Percentiles rank a stretch among this genome's conserved stretches.
Evolutionary conservation across 805 yeast genomes (phyloP).

Genomic region (Ogataea trehaloabstinens): DNA sequence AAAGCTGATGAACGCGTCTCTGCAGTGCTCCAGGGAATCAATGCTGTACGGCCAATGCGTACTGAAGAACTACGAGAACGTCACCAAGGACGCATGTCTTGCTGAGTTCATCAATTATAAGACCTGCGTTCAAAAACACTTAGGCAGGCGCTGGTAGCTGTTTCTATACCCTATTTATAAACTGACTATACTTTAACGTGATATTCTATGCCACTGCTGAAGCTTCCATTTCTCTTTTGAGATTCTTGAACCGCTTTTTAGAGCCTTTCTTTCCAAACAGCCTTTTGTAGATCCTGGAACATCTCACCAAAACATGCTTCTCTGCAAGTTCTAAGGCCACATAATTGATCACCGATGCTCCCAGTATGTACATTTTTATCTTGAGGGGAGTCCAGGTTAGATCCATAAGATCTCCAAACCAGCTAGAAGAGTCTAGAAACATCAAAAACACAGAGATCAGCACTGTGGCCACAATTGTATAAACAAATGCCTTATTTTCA

Average conservation of each 20-base stretch:
- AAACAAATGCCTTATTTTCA: constrained; percentile 67
- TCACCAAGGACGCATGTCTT: constrained; percentile 51
- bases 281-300: constrained; percentile 41
- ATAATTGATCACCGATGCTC: constrained; percentile 49
- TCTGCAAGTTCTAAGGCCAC: constrained; percentile 45
- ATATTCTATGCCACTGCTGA: not conserved
- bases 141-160: constrained; percentile 30
- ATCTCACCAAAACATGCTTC: constrained; percentile 37
- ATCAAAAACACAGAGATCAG: constrained; percentile 54
- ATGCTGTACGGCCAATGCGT: constrained; percentile 55
- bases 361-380: constrained; percentile 52
- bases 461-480: constrained; percentile 53
- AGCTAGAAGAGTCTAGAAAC: constrained; percentile 47
- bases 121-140: constrained; percentile 42
- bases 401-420: constrained; percentile 71
- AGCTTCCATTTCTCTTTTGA: constrained; percentile 27
- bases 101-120: constrained; percentile 50
- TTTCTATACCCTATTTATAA: constrained; percentile 6
- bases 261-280: constrained; percentile 29
- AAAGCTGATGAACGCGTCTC: constrained; percentile 30
- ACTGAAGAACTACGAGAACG: constrained; percentile 45
- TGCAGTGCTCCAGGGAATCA: constrained; percentile 29
- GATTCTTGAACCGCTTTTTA: constrained; percentile 38
- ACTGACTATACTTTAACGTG: constrained; percentile 1
- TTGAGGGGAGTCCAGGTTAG: constrained; percentile 55